Conservation (phyloP, 805 yeast genomes). For the Candida ascalaphidarum region DNA sequence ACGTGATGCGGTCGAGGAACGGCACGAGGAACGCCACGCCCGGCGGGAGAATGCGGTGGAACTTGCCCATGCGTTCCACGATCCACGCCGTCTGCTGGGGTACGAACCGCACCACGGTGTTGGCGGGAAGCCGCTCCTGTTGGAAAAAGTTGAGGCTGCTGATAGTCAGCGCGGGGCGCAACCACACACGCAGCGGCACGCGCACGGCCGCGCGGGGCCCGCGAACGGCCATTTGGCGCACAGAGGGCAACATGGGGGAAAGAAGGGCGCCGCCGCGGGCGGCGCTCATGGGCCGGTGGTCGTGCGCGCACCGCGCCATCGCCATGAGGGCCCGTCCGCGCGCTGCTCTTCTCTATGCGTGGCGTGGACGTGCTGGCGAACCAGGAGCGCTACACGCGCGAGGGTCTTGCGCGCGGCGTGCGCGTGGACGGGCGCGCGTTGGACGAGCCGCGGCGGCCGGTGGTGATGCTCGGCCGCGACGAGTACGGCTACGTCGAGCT, state of each 20-base stretch:
- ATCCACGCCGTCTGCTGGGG: slow-evolving; percentile 91
- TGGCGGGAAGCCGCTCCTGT: slow-evolving; percentile 58
- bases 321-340: too few species aligned
- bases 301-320: too few species aligned
- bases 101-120: slow-evolving; percentile 68
- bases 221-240: too few species aligned
- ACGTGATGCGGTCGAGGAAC: slow-evolving; percentile 64
- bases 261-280: too few species aligned
- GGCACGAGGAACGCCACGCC: slow-evolving; percentile 73
- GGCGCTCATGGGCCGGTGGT: too few species aligned
- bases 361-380: slow-evolving; percentile 54
- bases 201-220: too few species aligned
- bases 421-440: slow-evolving; percentile 66
- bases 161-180: too few species aligned
- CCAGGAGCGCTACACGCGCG: slow-evolving; percentile 54
- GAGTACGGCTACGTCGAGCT: slow-evolving; percentile 81
- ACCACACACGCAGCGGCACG: too few species aligned
- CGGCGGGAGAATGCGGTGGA: slow-evolving; percentile 56
- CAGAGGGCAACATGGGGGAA: too few species aligned
- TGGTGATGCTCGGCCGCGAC: slow-evolving; percentile 51
- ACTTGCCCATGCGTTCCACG: slow-evolving; percentile 86
- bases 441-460: slow-evolving; percentile 55
- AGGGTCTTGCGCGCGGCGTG: slow-evolving; percentile 51
- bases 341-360: too few species aligned
- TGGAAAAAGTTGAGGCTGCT: slow-evolving; percentile 46